Evolutionary conservation across 2,329 filamentous ascomycete species (phyloP), one percentile per base, ranked within the genome.

Genomic region (Colletotrichum orchidophilum): DNA sequence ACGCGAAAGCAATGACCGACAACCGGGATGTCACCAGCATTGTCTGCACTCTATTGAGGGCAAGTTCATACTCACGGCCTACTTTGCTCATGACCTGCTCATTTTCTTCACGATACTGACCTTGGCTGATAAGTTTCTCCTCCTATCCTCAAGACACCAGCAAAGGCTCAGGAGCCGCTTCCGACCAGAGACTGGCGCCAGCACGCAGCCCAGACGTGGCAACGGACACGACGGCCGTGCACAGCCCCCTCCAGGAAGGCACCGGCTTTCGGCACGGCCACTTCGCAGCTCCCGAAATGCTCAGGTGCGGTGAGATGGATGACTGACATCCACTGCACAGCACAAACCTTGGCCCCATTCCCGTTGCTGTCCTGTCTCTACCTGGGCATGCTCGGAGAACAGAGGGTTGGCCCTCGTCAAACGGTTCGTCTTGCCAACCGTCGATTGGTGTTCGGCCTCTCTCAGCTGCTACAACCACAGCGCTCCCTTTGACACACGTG

Each of bases 211-310:
- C 55, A 50, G 42, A 57, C 50, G 63, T 70, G 67, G 67, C 67
- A 65, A 52, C 57, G 67, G 67, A 57, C 57, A 21, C 15, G 18
- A 62, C 63, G 50, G 67, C 57, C 57, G 57, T 67, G 67, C 67
- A 70, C 63, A 61, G 67, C 67, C 67, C 54, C 57, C 49, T n/a
- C 11, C 29, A 33, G 42, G 46, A 42, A 55, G 39, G 24, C 55
- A 50, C 39, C 57, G 63, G 63, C 49, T 31, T 27, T 70, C 63
- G 67, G 67, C 63, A 52, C 29, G n/a, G 50, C 18, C 35, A 24
- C n/a, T 39, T n/a, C 26, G n/a, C 46, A 39, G 18, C 29, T 50
- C 6, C 4, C 9, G 21, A 15, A 29, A 13, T 15, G 18, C 39
- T 27, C 12, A 13, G 18, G 27, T 33, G 53, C 8, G 33, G 24